Percentiles rank a stretch among this genome's conserved stretches.
These are phyloP conservation scores for Solanum lignicaule DNA, from an alignment of 257 asterid genomes.

Conservation along the genomic window DNA sequence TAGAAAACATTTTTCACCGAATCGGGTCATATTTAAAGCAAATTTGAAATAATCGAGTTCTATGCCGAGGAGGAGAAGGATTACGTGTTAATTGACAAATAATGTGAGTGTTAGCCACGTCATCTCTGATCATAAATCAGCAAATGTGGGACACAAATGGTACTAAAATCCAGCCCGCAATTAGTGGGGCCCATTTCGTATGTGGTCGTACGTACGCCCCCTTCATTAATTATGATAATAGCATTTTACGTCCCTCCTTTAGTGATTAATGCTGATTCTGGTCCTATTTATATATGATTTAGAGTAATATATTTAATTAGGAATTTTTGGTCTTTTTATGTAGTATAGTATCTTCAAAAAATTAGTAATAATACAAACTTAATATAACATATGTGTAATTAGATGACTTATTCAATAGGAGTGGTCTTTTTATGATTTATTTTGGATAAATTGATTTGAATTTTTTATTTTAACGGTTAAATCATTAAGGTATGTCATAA, in stretches of 20 bases:
- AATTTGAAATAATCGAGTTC: accelerated
- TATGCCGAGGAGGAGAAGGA: background rate
- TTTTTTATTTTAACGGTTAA: accelerated
- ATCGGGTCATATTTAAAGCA: accelerated
- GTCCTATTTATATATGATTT: background rate
- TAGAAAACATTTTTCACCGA: accelerated
- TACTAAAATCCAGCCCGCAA: background rate
- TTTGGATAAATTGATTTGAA: too few relatives aligned
- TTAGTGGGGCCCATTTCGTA: conserved; percentile 13
- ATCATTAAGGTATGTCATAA: too few relatives aligned
- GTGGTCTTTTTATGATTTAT: background rate
- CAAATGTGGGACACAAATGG: background rate
- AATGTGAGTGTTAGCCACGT: background rate
- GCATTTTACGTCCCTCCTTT: background rate
- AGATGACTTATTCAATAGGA: background rate
- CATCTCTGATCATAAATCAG: background rate
- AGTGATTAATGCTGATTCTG: background rate
- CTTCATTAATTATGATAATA: background rate
- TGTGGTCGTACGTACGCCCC: conserved; percentile 30
- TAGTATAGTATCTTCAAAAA: background rate
- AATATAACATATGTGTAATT: background rate
- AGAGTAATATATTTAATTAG: background rate
- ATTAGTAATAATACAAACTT: too few relatives aligned
- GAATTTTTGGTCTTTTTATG: too few relatives aligned
- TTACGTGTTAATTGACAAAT: background rate